Percentiles rank a stretch among this genome's conserved stretches.
phyloP scores from a whole-genome alignment of 768 basidiomycete species.

The Postia placenta region DNA sequence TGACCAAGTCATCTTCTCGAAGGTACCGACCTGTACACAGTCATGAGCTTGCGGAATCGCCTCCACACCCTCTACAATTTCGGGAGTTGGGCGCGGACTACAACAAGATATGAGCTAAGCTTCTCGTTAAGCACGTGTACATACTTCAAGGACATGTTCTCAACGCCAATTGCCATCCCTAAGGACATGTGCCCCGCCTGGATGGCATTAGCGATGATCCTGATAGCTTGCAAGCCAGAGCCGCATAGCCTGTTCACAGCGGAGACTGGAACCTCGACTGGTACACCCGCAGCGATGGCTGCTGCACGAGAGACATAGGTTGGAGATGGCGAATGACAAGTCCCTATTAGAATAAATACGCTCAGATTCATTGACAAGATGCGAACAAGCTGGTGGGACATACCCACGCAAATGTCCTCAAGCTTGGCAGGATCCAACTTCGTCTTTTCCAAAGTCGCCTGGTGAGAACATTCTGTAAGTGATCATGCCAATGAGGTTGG shows the following conservation, averaged over 20 bases:
- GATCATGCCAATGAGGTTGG: no score
- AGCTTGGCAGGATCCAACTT: slow-evolving; percentile 64
- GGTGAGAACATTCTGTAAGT: no score
- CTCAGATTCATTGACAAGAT: background rate
- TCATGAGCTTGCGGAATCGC: slow-evolving; percentile 62
- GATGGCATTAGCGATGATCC: slow-evolving; percentile 84
- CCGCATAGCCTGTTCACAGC: slow-evolving; percentile 93
- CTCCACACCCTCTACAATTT: slow-evolving; percentile 52
- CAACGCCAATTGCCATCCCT: slow-evolving; percentile 78
- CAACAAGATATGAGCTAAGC: slow-evolving; percentile 4
- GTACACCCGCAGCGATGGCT: slow-evolving; percentile 84
- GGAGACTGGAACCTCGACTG: slow-evolving; percentile 78
- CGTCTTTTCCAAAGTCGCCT: slow-evolving; percentile 66
- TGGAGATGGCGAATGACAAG: slow-evolving; percentile 79
- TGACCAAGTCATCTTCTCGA: background rate
- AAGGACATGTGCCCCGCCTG: slow-evolving; percentile 77
- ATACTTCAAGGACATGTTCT: slow-evolving; percentile 77
- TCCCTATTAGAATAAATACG: slow-evolving; percentile 38
- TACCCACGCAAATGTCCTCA: slow-evolving; percentile 83
- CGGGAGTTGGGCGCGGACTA: slow-evolving; percentile 72
- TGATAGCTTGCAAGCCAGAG: slow-evolving; percentile 91
- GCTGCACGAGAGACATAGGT: slow-evolving; percentile 82
- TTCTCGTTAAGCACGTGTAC: background rate
- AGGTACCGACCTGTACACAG: slow-evolving; percentile 54
- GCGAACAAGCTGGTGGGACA: slow-evolving; percentile 14